Evolutionary conservation across 2,329 filamentous ascomycete genomes (phyloP).

Genomic region (Alternaria sp.): DNA sequence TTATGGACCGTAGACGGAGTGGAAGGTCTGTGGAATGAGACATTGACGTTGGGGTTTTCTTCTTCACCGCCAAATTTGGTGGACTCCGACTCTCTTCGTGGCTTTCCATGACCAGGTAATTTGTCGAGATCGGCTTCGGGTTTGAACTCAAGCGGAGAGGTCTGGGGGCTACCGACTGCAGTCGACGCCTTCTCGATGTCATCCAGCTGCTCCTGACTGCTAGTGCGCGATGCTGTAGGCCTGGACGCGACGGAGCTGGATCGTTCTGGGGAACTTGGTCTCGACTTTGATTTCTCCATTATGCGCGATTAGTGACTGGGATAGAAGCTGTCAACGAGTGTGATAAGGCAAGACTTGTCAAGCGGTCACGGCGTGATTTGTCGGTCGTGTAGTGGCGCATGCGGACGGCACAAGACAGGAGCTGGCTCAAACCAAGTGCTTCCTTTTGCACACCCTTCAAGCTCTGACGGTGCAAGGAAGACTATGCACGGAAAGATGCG

Average conservation of each 20-base stretch:
- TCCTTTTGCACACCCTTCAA: not conserved
- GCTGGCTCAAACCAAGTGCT: not conserved
- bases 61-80: slow-evolving; percentile 51
- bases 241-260: slow-evolving; percentile 32
- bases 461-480: not conserved
- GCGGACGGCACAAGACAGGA: not conserved
- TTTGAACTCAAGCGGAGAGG: slow-evolving; percentile 38
- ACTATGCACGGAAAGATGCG: not conserved
- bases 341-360: slow-evolving; percentile 2
- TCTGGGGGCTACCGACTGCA: slow-evolving; percentile 31
- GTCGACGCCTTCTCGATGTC: slow-evolving; percentile 37
- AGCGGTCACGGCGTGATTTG: slow-evolving; percentile 4
- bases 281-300: slow-evolving; percentile 33
- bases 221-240: slow-evolving; percentile 36
- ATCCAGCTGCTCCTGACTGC: slow-evolving; percentile 31
- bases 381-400: not conserved
- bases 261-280: slow-evolving; percentile 29
- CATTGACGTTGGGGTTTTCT: slow-evolving; percentile 48
- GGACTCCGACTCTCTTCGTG: slow-evolving; percentile 38
- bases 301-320: slow-evolving; percentile 5
- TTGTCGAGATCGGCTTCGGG: slow-evolving; percentile 43
- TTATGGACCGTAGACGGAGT: slow-evolving; percentile 49
- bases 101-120: slow-evolving; percentile 30
- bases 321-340: not conserved
- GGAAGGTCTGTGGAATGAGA: slow-evolving; percentile 48